These are phyloP conservation scores for Talaromyces adpressus DNA, from an alignment of 495 filamentous ascomycete species.

Conservation along the genomic window DNA sequence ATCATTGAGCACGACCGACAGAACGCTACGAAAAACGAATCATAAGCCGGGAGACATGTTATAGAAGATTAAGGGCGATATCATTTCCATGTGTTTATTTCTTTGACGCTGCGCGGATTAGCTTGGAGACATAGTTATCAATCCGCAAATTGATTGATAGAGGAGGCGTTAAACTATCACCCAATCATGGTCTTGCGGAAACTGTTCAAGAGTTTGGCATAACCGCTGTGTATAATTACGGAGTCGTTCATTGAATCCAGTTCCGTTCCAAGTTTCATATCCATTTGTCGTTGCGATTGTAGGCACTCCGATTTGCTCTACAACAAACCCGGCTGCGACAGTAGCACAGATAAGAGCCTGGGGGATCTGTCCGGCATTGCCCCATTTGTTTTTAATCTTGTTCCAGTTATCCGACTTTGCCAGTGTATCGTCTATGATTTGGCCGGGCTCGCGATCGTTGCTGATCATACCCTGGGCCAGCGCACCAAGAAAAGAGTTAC, in stretches of 20 bases:
- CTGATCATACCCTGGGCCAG: conserved; percentile 68
- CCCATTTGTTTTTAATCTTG: conserved; percentile 20
- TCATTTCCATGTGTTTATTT: conserved; percentile 4
- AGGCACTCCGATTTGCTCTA: conserved; percentile 89
- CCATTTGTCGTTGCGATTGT: conserved; percentile 45
- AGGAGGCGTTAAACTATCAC: conserved; percentile 28
- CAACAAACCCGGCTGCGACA: conserved; percentile 87
- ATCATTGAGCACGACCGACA: conserved; percentile 78
- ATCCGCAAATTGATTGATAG: not conserved
- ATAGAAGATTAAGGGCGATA: not conserved
- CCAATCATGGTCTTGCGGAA: conserved; percentile 39
- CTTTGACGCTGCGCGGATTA: not conserved
- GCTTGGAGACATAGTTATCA: not conserved
- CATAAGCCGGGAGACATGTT: conserved; percentile 21
- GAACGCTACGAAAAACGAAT: conserved; percentile 49
- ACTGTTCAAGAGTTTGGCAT: conserved; percentile 38
- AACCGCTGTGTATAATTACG: conserved; percentile 46
- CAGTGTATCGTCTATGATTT: conserved; percentile 29
- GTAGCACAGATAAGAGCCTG: conserved; percentile 70
- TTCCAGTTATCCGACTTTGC: conserved; percentile 26
- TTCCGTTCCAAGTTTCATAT: conserved; percentile 73
- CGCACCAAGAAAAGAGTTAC: conserved; percentile 86
- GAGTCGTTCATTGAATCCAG: conserved; percentile 45
- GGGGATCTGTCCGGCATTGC: conserved; percentile 40
- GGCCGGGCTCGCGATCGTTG: conserved; percentile 31